Base-by-base conservation (phyloP, 176 grass and related monocot species). In the Zoysia pacifica region DNA sequence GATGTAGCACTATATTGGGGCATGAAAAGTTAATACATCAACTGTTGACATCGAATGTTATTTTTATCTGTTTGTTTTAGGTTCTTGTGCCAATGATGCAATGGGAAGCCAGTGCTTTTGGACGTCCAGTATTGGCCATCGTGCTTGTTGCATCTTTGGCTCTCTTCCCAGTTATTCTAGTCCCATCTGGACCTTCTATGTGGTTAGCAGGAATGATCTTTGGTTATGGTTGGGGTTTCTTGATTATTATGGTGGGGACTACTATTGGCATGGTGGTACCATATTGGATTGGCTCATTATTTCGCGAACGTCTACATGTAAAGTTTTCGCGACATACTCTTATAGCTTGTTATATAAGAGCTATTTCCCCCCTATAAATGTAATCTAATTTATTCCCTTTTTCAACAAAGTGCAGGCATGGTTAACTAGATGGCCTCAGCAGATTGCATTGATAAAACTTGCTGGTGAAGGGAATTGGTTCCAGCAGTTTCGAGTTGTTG, bases 181-280 rank as follows among this genome's bases (percentile, higher is more conserved):
- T 99, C 47, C 92, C 96, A 79, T 99, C 96, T 79, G 96, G 90
- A 55, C 96, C 96, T 52, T 99, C 96, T 45, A 99, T 99, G 96
- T 99, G 92, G 92, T 66, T 99, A 76, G 93, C 96, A 48, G 96
- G 96, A 79, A 99, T 99, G 92, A 99, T 95, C 54, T 99, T 99
- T 82, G 96, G 96, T 63, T 99, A 99, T 65, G 96, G 96, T 55
- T 91, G 91, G 77, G 96, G 96, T 65, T 99, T 99, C 86, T 75
- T 99, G 70, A 99, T 99, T 79, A 99, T 99, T 75, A 99, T 99
- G 92, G 90, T 84, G 4, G 96, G 96, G 48, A 99, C 92, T 56
- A 99, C 84, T 65, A 86, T 95, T 19, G 96, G 96, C 76, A 99
- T 99, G 96, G 83, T 93, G 79, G 15, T 89, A 72, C 90, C 96